Base-by-base conservation (phyloP, 139 green algal species). In the Volvox reticuliferus region DNA sequence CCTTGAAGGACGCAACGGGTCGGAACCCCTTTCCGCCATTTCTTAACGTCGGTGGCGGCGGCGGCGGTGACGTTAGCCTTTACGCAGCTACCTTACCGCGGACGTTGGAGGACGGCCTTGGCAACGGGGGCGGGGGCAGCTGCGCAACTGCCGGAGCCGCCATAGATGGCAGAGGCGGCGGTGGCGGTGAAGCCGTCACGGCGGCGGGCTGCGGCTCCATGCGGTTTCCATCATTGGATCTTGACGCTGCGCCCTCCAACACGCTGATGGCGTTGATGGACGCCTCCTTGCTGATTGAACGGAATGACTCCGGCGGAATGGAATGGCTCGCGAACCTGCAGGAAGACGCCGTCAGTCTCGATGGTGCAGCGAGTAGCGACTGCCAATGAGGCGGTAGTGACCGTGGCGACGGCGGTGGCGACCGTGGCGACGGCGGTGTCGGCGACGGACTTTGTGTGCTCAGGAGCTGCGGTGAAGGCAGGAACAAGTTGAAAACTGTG, bases 281-380 rank as follows among this genome's bases (percentile, higher is more conserved):
- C 65, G 62, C 82, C 18, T 67, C 82, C 13, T 67, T 88, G 82
- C 82, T 88, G 0, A 37, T 88, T 35, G 32, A 37, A 6, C 65
- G 84, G 0, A 28, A 89, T 35, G 84, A 89, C 37, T 89, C 84
- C 12, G 84, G 84, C 26, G 84, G 84, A 1, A 81, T 89, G 84
- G 84, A 89, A 0, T 89, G 84, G 84, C 84, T 89, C 2, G 68
- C 68, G 17, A 63, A 33, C 6, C 68, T 89, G 67, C 67, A 37
- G 84, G 35, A 22, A 0, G 67, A 80, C 75, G 1, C 21, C 65
- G 22, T 1, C 33, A 67, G 32, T 6, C 19, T 62, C 30, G 62
- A 12, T 24, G 35, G 65, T 67, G 67, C 75, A 35, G 22, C 75
- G 18, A 19, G 32, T 61, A 33, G 44, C 22, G 78, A 44, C 36